These are phyloP conservation scores for Debaryomycetaceae sp. DNA, from an alignment of 1,139 yeast genomes.

Conservation along the genomic window DNA sequence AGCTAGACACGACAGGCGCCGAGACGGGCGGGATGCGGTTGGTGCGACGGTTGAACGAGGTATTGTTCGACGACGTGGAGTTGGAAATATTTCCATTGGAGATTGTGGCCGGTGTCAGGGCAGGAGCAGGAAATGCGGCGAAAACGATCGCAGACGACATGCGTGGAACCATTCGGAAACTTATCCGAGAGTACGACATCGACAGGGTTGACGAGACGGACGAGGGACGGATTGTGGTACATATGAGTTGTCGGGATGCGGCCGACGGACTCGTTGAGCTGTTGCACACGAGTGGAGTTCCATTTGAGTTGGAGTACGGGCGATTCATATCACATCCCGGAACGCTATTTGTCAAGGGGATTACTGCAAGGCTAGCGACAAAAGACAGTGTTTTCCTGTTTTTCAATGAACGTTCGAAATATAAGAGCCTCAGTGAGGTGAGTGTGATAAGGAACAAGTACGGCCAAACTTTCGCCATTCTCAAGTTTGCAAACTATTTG, in stretches of 20 bases:
- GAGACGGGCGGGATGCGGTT: neutral
- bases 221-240: neutral
- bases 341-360: slow-evolving; percentile 54
- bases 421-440: slow-evolving; percentile 25
- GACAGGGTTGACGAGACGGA: neutral
- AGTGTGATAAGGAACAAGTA: slow-evolving; percentile 23
- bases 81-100: slow-evolving; percentile 6
- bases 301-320: slow-evolving; percentile 22
- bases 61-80: slow-evolving; percentile 3
- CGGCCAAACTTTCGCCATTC: slow-evolving; percentile 30
- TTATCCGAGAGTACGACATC: neutral
- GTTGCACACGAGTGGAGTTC: slow-evolving; percentile 1
- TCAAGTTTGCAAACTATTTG: slow-evolving; percentile 33
- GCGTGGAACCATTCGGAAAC: neutral
- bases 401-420: slow-evolving; percentile 23
- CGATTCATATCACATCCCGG: slow-evolving; percentile 64
- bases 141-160: neutral
- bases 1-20: neutral
- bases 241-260: neutral
- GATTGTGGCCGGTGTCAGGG: slow-evolving; percentile 1
- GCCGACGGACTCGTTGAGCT: neutral
- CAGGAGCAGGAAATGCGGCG: neutral
- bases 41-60: slow-evolving; percentile 3
- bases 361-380: slow-evolving; percentile 16
- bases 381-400: slow-evolving; percentile 19